Evolutionary conservation across 176 grass and related monocot species (phyloP).

Genomic region (Zea mays): Zm-B73-REFERENCE-NAM-5.0 NC_050103.1:137384501-137385000

Average conservation of each 20-base stretch:
- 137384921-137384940: background rate
- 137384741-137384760: conserved; percentile 32
- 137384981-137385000: background rate
- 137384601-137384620: conserved; percentile 10
- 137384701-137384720: conserved; percentile 8
- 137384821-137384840: conserved; percentile 10
- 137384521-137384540: background rate
- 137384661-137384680: background rate
- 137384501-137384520: background rate
- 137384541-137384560: conserved; percentile 35
- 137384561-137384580: background rate
- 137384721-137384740: conserved; percentile 9
- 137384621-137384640: conserved; percentile 26
- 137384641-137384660: conserved; percentile 23
- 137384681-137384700: no score
- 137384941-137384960: background rate
- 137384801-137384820: conserved; percentile 36
- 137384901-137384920: background rate
- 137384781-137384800: background rate
- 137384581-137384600: background rate
- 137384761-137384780: conserved; percentile 42
- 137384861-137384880: conserved; percentile 33
- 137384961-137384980: no score
- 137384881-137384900: conserved; percentile 36
- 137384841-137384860: conserved; percentile 43